Base-by-base conservation (phyloP, 371 early-diverging fungal species). In the Circinella minor region DNA sequence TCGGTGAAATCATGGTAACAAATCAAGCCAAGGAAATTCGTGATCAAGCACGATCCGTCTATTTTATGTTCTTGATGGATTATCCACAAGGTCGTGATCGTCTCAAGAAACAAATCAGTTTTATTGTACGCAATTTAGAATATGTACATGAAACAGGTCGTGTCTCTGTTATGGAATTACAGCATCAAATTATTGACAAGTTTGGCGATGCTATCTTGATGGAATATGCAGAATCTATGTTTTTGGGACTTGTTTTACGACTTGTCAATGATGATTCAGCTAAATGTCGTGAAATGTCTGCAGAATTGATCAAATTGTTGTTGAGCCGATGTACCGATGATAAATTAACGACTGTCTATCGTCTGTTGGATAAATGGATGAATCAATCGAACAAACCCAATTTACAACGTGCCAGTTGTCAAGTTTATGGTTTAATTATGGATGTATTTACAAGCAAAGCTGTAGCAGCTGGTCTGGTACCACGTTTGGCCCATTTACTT, bases 91-190 rank as follows among this genome's bases (percentile, higher is more conserved):
- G 96, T 49, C 85, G 86, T 47, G 83, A 85, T 4, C 88, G 95
- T 60, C 81, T 98, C 47, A 81, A 87, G 71, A 91, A 88, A 67
- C 92, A 93, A 71, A 91, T 98, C 86, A 88, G 86, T 68, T 96
- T 95, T 73, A 77, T 97, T 61, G 82, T 95, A 71, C 90, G 93
- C 74, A 98, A 98, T 77, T 81, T 97, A 61, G 86, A 89, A 66
- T 99, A 96, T 75, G 92, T 88, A 39, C 91, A 90, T 79, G 98
- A 99, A 80, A 91, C 88, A 66, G 99, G 98, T 57, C 91, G 97
- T 20, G 85, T 88, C 70, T 95, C 96, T 5, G 92, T 94, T 1
- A 87, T 99, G 84, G 92, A 94, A 74, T 80, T 96, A 72, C 74
- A 98, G 68, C 86, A 92, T 70, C 83, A 88, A 36, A 86, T 95